Percentiles rank a stretch among this genome's conserved stretches.
These are phyloP conservation scores for Nephelium lappaceum DNA, from an alignment of 345 rosid genomes.

Conservation along the genomic window DNA sequence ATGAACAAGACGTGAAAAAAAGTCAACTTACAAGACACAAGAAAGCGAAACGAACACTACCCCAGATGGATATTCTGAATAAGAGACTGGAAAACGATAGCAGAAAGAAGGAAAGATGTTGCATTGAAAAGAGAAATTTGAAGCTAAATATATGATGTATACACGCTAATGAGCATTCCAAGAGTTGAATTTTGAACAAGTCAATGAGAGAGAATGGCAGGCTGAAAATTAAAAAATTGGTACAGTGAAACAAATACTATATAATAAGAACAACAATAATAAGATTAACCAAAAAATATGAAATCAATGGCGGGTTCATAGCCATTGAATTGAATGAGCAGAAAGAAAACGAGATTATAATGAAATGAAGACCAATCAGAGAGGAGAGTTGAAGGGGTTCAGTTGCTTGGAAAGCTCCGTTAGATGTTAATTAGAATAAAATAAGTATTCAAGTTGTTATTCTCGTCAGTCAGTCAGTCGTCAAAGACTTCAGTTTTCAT, in stretches of 20 bases:
- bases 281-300: too few species aligned
- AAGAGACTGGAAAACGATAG: background rate
- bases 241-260: background rate
- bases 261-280: background rate
- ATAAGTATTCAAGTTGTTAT: background rate
- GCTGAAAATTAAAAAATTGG: slow-evolving; percentile 14
- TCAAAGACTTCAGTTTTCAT: background rate
- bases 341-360: background rate
- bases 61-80: background rate
- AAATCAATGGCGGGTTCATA: too few species aligned
- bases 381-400: background rate
- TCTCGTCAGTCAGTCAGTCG: background rate
- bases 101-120: background rate
- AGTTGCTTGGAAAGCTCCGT: background rate
- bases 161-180: background rate
- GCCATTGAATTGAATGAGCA: slow-evolving; percentile 13
- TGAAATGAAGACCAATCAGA: background rate
- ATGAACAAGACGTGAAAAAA: background rate
- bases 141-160: background rate
- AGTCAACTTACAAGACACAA: background rate
- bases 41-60: background rate
- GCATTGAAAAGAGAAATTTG: slow-evolving; percentile 2
- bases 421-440: too few species aligned
- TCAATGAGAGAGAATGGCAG: slow-evolving; percentile 27
- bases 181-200: slow-evolving; percentile 22